Evolutionary conservation across 2,329 filamentous ascomycete species (phyloP).

Genomic region (Hymenoscyphus scutula): DNA sequence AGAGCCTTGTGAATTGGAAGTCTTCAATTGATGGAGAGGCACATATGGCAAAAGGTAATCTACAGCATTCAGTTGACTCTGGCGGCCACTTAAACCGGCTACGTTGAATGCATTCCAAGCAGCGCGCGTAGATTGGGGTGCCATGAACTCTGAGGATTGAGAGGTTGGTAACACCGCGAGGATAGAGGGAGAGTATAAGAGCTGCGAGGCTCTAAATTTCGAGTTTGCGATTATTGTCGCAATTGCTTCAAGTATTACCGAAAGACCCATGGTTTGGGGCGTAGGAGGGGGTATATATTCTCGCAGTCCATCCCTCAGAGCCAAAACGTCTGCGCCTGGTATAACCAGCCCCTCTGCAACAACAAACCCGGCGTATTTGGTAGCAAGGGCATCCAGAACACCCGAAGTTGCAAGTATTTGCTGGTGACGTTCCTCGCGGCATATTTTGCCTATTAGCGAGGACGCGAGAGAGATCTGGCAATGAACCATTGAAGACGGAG

Average conservation of each 20-base stretch:
- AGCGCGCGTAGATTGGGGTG: conserved; percentile 46
- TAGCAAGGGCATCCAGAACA: conserved; percentile 74
- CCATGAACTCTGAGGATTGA: conserved; percentile 48
- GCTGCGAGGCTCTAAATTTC: conserved; percentile 70
- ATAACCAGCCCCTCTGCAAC: conserved; percentile 67
- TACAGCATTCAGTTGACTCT: conserved; percentile 51
- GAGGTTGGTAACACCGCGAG: conserved; percentile 64
- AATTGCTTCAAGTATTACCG: conserved; percentile 73
- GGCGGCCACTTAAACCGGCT: conserved; percentile 42
- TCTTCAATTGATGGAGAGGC: conserved; percentile 43
- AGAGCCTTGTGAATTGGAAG: conserved; percentile 37
- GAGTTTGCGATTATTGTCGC: conserved; percentile 76
- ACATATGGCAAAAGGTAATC: conserved; percentile 62
- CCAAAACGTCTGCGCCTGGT: conserved; percentile 57
- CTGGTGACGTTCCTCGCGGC: conserved; percentile 68
- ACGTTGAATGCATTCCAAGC: conserved; percentile 54
- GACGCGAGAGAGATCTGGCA: conserved; percentile 62
- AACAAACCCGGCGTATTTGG: conserved; percentile 68
- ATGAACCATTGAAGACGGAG: conserved; percentile 51
- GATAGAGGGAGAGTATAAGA: conserved; percentile 66
- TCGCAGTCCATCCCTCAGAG: conserved; percentile 52
- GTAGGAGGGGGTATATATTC: conserved; percentile 62
- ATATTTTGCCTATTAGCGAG: conserved; percentile 56
- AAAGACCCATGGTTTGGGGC: conserved; percentile 56
- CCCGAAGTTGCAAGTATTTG: conserved; percentile 68